Evolutionary conservation across 164 flowering plant species (phyloP), one percentile per base, ranked within the genome.

Genomic region (Vitis cinerea): DNA sequence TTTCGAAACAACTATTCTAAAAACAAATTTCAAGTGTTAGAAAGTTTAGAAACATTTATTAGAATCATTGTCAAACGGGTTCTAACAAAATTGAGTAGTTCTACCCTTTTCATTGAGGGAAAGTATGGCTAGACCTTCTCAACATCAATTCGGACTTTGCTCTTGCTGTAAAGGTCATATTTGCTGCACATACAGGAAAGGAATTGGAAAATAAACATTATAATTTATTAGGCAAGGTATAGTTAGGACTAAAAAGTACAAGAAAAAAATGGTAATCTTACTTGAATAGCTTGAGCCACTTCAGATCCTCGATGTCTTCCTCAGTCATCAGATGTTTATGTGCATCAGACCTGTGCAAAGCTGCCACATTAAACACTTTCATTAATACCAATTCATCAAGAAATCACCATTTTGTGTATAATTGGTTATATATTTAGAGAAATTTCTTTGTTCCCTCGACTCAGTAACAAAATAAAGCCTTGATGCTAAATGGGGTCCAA

Each of bases 241-340:
- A 37, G 6, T 37, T 37, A 37, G 44, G 44, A 6, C 6, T 37
- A 0, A 6, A 4, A 37, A 37, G 44, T 3, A 37, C 4, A 37
- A 37, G 7, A 37, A 37, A 37, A 6, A 37, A 37, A 37, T 2
- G 44, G 14, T 11, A 11, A 4, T 50, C 69, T 30, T 80, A 89
- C 90, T 87, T 88, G 78, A 90, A 90, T 15, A 87, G 59, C 9
- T 88, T 70, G 15, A 88, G 87, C 96, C 92, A 88, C 66, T 89
- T 83, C 55, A 87, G 72, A 71, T 88, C 87, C 74, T 89, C 87
- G 9, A 50, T 50, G 48, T 90, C 93, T 66, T 88, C 96, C 49
- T 86, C 85, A 44, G 83, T 87, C 96, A 90, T 84, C 64, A 90
- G 71, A 77, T 86, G 85, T 62, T 69, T 81, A 60, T 88, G 87